Percentiles rank a stretch among this genome's conserved stretches.
phyloP scores from a whole-genome alignment of 345 rosid species.

The Citrus reticulata region DNA sequence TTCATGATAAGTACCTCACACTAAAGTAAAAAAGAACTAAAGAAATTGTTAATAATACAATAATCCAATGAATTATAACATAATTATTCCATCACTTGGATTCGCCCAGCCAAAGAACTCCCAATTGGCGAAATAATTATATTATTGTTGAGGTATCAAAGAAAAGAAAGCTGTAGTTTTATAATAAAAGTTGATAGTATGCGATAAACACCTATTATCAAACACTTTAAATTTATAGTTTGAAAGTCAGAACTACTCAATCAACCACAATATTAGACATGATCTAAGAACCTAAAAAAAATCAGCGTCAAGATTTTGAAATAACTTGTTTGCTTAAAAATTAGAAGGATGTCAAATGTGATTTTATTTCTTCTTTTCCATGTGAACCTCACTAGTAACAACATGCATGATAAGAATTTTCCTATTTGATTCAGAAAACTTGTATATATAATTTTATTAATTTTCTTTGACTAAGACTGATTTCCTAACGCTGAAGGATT shows the following conservation, averaged over 20 bases:
- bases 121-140: background rate
- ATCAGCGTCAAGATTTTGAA: background rate
- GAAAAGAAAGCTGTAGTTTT: too few species aligned
- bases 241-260: too few species aligned
- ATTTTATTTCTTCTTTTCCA: background rate
- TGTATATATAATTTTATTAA: too few species aligned
- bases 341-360: background rate
- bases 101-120: background rate
- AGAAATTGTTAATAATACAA: background rate
- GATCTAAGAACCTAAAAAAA: background rate
- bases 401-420: background rate
- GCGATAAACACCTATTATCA: too few species aligned
- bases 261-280: too few species aligned
- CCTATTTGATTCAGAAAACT: background rate
- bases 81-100: background rate
- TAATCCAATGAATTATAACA: background rate
- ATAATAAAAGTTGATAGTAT: too few species aligned
- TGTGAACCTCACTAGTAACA: background rate
- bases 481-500: conserved; percentile 10
- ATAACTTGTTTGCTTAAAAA: background rate
- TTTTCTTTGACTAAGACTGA: background rate
- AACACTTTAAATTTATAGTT: too few species aligned
- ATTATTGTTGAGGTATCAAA: background rate
- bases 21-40: too few species aligned
- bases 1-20: too few species aligned